Evolutionary conservation across 257 asterid species (phyloP).

Genomic region (Solanum sparsipilum): DNA sequence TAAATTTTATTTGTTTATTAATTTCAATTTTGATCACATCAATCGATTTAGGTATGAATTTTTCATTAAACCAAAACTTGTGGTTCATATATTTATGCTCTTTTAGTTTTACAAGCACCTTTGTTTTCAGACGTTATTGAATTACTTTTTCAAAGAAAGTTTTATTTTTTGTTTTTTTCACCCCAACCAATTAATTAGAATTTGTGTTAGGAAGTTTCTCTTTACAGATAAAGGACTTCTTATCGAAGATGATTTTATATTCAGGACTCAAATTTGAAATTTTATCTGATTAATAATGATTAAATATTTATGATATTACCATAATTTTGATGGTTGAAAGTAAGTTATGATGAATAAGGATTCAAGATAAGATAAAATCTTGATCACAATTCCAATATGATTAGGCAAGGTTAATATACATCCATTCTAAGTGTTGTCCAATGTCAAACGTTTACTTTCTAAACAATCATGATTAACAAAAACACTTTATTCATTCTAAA

Average conservation of each 20-base stretch:
- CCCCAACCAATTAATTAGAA: no score
- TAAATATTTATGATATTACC: no score
- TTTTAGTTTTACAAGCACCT: not conserved
- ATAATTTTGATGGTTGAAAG: not conserved
- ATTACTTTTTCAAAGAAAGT: not conserved
- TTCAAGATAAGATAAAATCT: not conserved
- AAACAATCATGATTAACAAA: not conserved
- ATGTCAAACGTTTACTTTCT: not conserved
- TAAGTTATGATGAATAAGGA: not conserved
- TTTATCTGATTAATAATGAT: no score
- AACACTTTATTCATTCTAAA: not conserved
- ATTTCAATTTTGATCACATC: not conserved
- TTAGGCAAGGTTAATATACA: not conserved
- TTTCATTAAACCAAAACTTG: not conserved
- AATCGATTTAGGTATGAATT: not conserved
- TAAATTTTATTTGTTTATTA: not conserved
- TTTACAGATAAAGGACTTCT: no score
- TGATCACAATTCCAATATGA: not conserved
- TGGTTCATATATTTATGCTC: not conserved
- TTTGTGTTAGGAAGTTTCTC: no score
- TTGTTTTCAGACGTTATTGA: not conserved
- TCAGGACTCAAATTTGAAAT: rapidly evolving
- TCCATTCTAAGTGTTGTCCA: not conserved
- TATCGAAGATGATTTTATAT: no score
- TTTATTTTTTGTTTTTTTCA: not conserved